These are phyloP conservation scores for Cladosporium phlei DNA, from an alignment of 2,329 filamentous ascomycete species.

Conservation along the genomic window DNA sequence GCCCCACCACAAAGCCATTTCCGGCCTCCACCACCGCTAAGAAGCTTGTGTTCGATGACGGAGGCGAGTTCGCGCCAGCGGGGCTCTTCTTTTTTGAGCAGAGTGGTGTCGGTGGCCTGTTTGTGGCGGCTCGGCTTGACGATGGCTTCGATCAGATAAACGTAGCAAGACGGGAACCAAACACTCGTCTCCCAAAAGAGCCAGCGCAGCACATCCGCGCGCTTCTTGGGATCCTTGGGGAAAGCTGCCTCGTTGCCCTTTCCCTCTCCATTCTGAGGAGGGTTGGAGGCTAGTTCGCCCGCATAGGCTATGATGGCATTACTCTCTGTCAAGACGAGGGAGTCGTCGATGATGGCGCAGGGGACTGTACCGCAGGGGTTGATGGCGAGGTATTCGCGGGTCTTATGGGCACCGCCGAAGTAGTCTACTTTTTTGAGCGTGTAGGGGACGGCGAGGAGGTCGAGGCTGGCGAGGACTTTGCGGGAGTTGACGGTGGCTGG, in stretches of 20 bases:
- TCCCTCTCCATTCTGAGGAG: too few relatives aligned
- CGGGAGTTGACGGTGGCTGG: slow-evolving; percentile 41
- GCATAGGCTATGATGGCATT: slow-evolving; percentile 42
- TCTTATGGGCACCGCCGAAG: slow-evolving; percentile 39
- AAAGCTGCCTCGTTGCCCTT: slow-evolving; percentile 31
- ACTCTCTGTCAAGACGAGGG: slow-evolving; percentile 39
- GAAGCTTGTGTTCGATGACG: slow-evolving; percentile 36
- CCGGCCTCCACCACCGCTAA: slow-evolving; percentile 37
- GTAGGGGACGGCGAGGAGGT: slow-evolving; percentile 34
- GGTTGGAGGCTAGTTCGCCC: slow-evolving; percentile 34
- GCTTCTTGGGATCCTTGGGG: slow-evolving; percentile 37
- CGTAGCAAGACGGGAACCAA: slow-evolving; percentile 40
- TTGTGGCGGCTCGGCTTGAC: slow-evolving; percentile 36
- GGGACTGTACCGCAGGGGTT: slow-evolving; percentile 38
- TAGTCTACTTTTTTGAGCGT: slow-evolving; percentile 37
- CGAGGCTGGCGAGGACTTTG: slow-evolving; percentile 39
- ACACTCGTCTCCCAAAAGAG: slow-evolving; percentile 40
- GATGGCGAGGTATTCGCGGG: slow-evolving; percentile 32
- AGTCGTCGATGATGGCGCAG: slow-evolving; percentile 27
- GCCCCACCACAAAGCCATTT: slow-evolving; percentile 27
- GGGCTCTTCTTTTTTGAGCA: slow-evolving; percentile 33
- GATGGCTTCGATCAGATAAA: slow-evolving; percentile 39
- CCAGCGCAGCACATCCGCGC: slow-evolving; percentile 39
- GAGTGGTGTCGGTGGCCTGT: slow-evolving; percentile 34
- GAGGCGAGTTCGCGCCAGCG: slow-evolving; percentile 35